Evolutionary conservation across 495 filamentous ascomycete genomes (phyloP).

Genomic region (Penicillium ucsense): DNA sequence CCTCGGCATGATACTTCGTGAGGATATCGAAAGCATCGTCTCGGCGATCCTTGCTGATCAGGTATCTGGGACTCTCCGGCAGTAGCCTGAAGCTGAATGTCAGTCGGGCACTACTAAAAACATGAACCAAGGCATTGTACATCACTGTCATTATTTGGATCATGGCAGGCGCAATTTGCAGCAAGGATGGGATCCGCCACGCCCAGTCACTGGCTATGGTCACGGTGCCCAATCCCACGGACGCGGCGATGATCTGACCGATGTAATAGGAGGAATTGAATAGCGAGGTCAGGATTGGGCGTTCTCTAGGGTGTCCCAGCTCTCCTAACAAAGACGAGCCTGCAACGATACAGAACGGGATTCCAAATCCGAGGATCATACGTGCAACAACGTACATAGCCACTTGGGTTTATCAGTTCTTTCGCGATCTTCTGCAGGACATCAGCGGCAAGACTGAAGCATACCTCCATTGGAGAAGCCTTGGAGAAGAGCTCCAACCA

Average conservation of each 20-base stretch:
- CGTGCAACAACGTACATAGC: constrained; percentile 58
- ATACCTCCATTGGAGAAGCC: constrained; percentile 25
- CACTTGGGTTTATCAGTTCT: constrained; percentile 25
- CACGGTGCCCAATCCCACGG: constrained; percentile 48
- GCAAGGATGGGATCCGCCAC: constrained; percentile 53
- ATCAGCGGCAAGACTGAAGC: neutral
- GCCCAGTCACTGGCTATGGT: constrained; percentile 48
- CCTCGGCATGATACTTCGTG: constrained; percentile 53
- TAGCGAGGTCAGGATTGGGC: constrained; percentile 53
- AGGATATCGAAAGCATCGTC: constrained; percentile 50
- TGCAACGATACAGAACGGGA: constrained; percentile 55
- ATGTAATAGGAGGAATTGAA: constrained; percentile 60
- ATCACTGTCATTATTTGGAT: constrained; percentile 30
- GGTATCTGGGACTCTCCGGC: constrained; percentile 51
- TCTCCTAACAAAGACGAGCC: constrained; percentile 57
- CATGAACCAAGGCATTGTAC: constrained; percentile 8
- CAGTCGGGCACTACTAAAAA: too few relatives aligned
- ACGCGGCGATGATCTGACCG: constrained; percentile 51
- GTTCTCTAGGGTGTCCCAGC: constrained; percentile 56
- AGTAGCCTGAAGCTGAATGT: constrained; percentile 27
- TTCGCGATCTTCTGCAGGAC: neutral
- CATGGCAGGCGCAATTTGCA: constrained; percentile 40
- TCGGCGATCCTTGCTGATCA: constrained; percentile 48
- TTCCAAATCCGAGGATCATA: constrained; percentile 55
- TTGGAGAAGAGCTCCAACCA: constrained; percentile 49